These are phyloP conservation scores for Aethionema arabicum DNA, from an alignment of 345 rosid species.

Conservation along the genomic window DNA sequence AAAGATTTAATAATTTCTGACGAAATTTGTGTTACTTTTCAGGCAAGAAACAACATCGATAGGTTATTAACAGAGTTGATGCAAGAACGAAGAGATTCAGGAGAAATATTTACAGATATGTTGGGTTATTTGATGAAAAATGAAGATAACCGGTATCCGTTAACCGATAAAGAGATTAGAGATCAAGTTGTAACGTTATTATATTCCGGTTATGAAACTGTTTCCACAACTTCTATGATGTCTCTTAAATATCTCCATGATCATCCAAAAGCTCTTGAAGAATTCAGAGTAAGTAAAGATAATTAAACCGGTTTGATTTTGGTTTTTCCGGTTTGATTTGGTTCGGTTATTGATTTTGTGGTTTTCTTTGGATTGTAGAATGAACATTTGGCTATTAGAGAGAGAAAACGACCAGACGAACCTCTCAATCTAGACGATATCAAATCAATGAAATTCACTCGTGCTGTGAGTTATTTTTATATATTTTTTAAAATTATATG, in stretches of 20 bases:
- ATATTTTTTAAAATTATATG: not conserved
- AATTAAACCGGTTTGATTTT: not conserved
- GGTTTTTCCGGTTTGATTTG: not conserved
- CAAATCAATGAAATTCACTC: constrained; percentile 79
- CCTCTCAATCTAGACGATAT: constrained; percentile 65
- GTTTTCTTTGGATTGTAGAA: constrained; percentile 48
- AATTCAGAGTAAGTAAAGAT: constrained; percentile 51
- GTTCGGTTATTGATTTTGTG: constrained; percentile 7
- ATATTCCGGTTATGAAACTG: constrained; percentile 85
- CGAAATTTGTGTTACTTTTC: constrained; percentile 25
- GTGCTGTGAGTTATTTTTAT: constrained; percentile 61
- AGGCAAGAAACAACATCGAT: constrained; percentile 67
- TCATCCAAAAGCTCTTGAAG: constrained; percentile 65
- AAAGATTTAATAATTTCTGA: not conserved
- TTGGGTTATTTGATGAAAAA: constrained; percentile 62
- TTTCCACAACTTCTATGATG: constrained; percentile 91
- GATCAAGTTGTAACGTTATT: constrained; percentile 79
- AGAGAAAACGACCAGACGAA: constrained; percentile 57
- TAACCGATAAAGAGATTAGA: constrained; percentile 64
- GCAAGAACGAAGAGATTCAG: constrained; percentile 52
- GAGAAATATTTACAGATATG: constrained; percentile 56
- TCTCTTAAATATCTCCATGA: constrained; percentile 84
- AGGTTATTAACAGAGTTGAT: constrained; percentile 52
- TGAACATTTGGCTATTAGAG: constrained; percentile 73
- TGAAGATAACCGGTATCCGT: constrained; percentile 46